Base-by-base conservation (phyloP, 2,329 filamentous ascomycete species). In the Neopestalotiopsis sp. region DNA sequence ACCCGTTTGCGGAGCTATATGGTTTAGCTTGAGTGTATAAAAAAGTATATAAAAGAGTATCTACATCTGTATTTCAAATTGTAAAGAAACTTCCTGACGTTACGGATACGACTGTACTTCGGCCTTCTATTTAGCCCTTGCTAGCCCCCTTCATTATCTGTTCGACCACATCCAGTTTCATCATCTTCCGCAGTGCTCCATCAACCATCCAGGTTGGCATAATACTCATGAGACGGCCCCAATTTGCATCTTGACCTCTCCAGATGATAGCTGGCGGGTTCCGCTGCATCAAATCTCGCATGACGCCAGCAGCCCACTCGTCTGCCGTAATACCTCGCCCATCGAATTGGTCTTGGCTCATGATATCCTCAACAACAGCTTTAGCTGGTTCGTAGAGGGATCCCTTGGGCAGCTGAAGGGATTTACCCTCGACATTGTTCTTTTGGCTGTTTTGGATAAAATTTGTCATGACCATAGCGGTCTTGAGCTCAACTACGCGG, bases 331-430 rank as follows among this genome's bases (percentile, higher is more conserved):
- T 69, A 0, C 72, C 71, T 12, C 38, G 67, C 0, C 70, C 66
- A 30, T 7, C 13, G 1, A 74, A 58, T 10, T 49, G 66, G 49
- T 72, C 65, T 68, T 73, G 72, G 42, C 71, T 73, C 73, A 76
- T 74, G 10, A 69, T 70, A 57, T 62, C 61, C 71, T 76, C 74
- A 9, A 76, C 72, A 1, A 68, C 61, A 12, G 73, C 71, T 0
- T 70, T 45, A 2, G 74, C 74, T 0, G 71, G 71, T 9, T 57
- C 70, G 38, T 73, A 76, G 2, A 76, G 75, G 1, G 77, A 79
- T 0, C 65, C 72, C 7, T 58, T 58, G 0, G 77, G 77, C 17
- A 80, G 66, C 1, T 56, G 6, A 12, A 66, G 28, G 0, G 6
- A 2, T 17, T 45, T 66, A 4, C 56, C 56, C 14, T 57, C 34